phyloP scores from a whole-genome alignment of 225 moss, liverwort and hornwort genomes.

The Takakia lepidozioides region DNA sequence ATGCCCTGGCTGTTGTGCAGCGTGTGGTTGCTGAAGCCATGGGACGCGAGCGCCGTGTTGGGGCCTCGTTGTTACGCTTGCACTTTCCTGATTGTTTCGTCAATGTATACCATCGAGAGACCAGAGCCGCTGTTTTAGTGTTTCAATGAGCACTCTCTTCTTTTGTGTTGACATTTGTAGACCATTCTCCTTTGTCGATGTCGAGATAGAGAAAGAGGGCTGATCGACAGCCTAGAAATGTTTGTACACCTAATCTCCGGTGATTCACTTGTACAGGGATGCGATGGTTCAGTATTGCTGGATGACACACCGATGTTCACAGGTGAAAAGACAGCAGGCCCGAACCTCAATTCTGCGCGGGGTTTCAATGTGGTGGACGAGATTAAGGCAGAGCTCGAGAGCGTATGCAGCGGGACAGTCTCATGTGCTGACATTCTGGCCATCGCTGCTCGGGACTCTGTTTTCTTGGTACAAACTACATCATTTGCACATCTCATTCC shows the following conservation, averaged over 20 bases:
- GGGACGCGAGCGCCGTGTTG: conserved; percentile 28
- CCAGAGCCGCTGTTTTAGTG: too few species aligned
- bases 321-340: conserved; percentile 15
- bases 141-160: too few species aligned
- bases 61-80: conserved; percentile 37
- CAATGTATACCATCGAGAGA: conserved; percentile 9
- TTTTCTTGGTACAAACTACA: conserved; percentile 8
- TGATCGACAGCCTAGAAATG: too few species aligned
- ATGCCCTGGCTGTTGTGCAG: conserved; percentile 16
- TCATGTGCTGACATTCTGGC: conserved; percentile 77
- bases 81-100: conserved; percentile 57
- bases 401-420: conserved; percentile 45
- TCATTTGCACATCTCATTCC: too few species aligned
- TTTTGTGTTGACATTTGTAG: too few species aligned
- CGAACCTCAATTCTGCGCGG: conserved; percentile 26
- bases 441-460: conserved; percentile 52
- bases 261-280: too few species aligned
- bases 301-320: conserved; percentile 25
- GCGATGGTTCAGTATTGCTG: conserved; percentile 63
- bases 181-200: too few species aligned
- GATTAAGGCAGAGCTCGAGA: conserved; percentile 53
- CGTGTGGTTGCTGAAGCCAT: conserved; percentile 27
- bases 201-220: too few species aligned
- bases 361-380: conserved; percentile 59
- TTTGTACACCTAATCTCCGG: too few species aligned